A percentile compares a stretch with the other conserved stretches of the same genome.
Evolutionary conservation across 352 stramenopile species (phyloP).

Genomic region (Globisporangium paroecandrum): DNA sequence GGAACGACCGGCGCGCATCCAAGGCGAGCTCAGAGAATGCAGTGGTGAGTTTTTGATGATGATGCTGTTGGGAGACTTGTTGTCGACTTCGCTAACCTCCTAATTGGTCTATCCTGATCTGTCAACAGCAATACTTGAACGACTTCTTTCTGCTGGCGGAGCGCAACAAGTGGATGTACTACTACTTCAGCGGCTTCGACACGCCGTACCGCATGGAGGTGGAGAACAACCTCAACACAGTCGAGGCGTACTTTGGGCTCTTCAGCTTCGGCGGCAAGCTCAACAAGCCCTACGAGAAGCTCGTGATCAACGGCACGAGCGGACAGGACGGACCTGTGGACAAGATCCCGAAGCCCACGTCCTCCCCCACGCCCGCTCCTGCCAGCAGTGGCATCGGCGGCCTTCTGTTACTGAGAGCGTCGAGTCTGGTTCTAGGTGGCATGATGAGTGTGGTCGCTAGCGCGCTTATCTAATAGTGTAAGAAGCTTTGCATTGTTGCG

Average conservation of each 20-base stretch:
- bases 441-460: background rate
- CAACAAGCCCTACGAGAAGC: slow-evolving; percentile 20
- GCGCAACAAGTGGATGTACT: slow-evolving; percentile 31
- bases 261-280: slow-evolving; percentile 24
- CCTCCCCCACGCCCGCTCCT: background rate
- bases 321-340: slow-evolving; percentile 10
- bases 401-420: background rate
- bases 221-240: slow-evolving; percentile 26
- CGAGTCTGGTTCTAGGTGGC: background rate
- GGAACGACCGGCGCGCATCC: slow-evolving; percentile 28
- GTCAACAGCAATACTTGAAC: slow-evolving; percentile 40
- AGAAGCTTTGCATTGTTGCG: background rate
- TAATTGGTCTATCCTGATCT: background rate
- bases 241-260: slow-evolving; percentile 71
- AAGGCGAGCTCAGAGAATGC: slow-evolving; percentile 32
- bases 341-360: slow-evolving; percentile 2
- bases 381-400: background rate
- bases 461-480: background rate
- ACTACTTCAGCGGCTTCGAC: slow-evolving; percentile 33
- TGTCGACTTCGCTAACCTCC: background rate
- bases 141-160: slow-evolving; percentile 59
- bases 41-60: slow-evolving; percentile 12
- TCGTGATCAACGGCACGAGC: slow-evolving; percentile 20
- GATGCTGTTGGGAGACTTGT: background rate
- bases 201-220: slow-evolving; percentile 24